Evolutionary conservation across 345 rosid genomes (phyloP).

Genomic region (Populus tremula): DNA sequence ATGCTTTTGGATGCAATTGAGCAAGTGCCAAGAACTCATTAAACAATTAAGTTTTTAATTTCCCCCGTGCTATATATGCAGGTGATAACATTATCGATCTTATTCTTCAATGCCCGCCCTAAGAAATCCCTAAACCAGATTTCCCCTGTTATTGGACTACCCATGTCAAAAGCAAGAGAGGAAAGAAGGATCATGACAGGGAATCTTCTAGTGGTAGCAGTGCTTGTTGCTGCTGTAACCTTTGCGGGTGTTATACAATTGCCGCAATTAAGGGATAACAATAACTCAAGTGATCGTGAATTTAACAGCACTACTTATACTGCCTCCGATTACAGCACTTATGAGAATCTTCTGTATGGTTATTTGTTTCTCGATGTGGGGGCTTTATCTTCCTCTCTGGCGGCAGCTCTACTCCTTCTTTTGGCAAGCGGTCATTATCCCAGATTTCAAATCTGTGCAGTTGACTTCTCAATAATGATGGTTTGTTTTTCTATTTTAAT

Average conservation of each 20-base stretch:
- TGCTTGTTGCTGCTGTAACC: conserved; percentile 8
- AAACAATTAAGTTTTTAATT: neutral
- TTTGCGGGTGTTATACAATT: too few relatives aligned
- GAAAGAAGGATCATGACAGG: neutral
- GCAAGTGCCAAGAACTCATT: neutral
- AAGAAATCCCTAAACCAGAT: too few relatives aligned
- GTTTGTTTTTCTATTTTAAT: neutral
- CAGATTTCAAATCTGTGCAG: neutral
- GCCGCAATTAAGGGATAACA: neutral
- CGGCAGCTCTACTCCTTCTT: neutral
- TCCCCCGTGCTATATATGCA: neutral
- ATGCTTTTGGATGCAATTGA: neutral
- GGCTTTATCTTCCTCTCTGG: neutral
- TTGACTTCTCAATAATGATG: accelerated
- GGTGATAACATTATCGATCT: neutral
- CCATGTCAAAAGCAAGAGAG: too few relatives aligned
- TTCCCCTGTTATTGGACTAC: too few relatives aligned
- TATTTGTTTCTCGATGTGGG: too few relatives aligned
- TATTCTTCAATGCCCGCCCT: neutral
- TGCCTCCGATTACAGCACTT: too few relatives aligned
- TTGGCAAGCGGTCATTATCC: neutral
- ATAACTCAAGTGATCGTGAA: too few relatives aligned
- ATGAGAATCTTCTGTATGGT: too few relatives aligned
- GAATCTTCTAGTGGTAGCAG: conserved; percentile 19
- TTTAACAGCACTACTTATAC: too few relatives aligned